Evolutionary conservation across 257 asterid genomes (phyloP).

Genomic region (Solanum piurae): DNA sequence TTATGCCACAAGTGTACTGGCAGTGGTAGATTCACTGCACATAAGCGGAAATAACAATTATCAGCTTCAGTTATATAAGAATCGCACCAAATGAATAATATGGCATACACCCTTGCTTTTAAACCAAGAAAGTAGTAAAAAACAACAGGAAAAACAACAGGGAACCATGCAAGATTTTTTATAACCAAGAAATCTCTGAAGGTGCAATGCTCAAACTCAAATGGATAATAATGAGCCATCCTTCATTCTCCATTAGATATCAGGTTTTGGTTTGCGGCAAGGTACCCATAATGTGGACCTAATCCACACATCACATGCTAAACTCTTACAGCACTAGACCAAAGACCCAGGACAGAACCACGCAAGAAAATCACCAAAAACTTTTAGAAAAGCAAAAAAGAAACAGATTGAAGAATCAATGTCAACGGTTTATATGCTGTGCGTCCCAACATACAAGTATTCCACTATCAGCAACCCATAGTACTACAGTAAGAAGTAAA

Average conservation of each 20-base stretch:
- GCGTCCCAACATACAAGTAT: background rate
- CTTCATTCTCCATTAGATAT: background rate
- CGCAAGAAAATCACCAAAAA: background rate
- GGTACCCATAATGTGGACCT: background rate
- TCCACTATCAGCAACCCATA: background rate
- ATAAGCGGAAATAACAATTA: background rate
- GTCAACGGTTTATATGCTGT: background rate
- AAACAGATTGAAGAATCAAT: background rate
- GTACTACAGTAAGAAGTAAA: too few species aligned
- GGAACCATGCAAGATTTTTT: background rate
- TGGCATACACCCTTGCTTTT: background rate
- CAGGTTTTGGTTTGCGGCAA: background rate
- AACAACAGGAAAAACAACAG: background rate
- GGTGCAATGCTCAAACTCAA: background rate
- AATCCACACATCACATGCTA: background rate
- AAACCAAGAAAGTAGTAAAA: background rate
- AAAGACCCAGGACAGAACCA: background rate
- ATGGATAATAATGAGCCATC: background rate
- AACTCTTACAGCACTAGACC: background rate
- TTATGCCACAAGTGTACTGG: conserved; percentile 80
- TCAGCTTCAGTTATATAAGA: background rate
- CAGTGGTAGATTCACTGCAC: conserved; percentile 80
- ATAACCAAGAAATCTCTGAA: background rate
- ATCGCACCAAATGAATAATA: background rate
- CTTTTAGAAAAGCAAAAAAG: background rate